phyloP scores from a whole-genome alignment of 75 land plant genomes.

The Pinus taeda region DNA sequence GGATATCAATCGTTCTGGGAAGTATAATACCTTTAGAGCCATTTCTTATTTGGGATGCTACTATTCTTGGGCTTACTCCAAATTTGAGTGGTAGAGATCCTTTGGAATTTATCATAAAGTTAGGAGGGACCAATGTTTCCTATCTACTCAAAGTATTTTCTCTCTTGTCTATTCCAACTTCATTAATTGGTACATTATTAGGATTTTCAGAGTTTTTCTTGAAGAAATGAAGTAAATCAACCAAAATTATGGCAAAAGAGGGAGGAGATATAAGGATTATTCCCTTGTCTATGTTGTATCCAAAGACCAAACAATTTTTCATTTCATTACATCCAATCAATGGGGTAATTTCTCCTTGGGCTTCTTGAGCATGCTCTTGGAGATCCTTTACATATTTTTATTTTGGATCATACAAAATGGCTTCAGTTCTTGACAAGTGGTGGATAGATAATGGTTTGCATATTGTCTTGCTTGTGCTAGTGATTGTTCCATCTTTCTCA shows the following conservation, averaged over 20 bases:
- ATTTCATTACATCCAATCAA: not conserved
- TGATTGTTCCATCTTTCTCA: conserved; percentile 46
- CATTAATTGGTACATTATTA: conserved; percentile 66
- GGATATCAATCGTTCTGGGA: no score
- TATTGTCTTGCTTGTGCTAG: conserved; percentile 30
- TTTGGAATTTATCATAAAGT: not conserved
- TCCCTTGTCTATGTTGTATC: not conserved
- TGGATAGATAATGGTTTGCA: conserved; percentile 30
- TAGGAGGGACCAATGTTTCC: conserved; percentile 39
- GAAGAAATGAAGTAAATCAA: conserved; percentile 44
- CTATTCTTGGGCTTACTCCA: no score
- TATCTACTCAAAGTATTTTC: conserved; percentile 58
- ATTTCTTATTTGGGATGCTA: no score
- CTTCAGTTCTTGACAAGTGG: conserved; percentile 26
- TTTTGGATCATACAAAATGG: not conserved
- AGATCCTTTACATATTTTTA: not conserved
- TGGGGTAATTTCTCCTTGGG: not conserved
- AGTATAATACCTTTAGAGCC: no score
- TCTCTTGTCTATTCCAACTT: conserved; percentile 66
- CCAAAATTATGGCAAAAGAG: not conserved
- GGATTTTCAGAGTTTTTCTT: conserved; percentile 63
- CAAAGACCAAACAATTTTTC: not conserved
- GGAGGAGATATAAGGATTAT: not conserved
- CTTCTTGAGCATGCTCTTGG: not conserved
- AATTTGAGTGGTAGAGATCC: no score